Conservation (phyloP, 73 alveolate species). For the Halteria grandinella region DNA sequence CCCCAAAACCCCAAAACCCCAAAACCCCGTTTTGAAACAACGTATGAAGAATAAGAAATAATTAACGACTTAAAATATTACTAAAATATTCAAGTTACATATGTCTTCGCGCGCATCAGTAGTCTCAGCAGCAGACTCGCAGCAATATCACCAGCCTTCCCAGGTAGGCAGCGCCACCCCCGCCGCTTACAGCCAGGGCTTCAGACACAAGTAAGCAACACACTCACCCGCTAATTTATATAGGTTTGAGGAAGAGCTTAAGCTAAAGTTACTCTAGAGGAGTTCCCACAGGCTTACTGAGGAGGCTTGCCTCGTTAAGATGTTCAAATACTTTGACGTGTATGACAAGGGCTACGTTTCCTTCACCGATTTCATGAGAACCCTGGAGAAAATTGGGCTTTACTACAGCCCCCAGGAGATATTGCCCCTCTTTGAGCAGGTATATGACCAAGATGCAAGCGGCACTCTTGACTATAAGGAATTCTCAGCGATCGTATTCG, state of each 20-base stretch:
- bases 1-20: no score
- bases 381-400: conserved; percentile 90
- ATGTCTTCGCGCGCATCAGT: no score
- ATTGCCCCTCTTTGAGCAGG: conserved; percentile 50
- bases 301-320: conserved; percentile 90
- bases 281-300: conserved; percentile 81
- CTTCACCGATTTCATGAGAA: conserved; percentile 76
- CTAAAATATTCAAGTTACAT: no score
- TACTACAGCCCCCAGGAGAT: conserved; percentile 57
- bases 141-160: no score
- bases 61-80: no score
- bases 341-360: conserved; percentile 84
- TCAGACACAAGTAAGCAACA: no score
- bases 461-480: conserved; percentile 81
- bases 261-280: conserved; percentile 81
- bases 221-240: no score
- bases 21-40: no score
- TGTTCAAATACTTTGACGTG: conserved; percentile 94
- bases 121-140: no score
- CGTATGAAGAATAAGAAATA: no score
- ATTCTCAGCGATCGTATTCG: conserved; percentile 70
- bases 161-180: no score
- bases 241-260: conserved; percentile 85
- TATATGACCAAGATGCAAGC: conserved; percentile 68
- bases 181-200: no score